These are phyloP conservation scores for Xylaria sp. DNA, from an alignment of 2,329 filamentous ascomycete species.

Conservation along the genomic window DNA sequence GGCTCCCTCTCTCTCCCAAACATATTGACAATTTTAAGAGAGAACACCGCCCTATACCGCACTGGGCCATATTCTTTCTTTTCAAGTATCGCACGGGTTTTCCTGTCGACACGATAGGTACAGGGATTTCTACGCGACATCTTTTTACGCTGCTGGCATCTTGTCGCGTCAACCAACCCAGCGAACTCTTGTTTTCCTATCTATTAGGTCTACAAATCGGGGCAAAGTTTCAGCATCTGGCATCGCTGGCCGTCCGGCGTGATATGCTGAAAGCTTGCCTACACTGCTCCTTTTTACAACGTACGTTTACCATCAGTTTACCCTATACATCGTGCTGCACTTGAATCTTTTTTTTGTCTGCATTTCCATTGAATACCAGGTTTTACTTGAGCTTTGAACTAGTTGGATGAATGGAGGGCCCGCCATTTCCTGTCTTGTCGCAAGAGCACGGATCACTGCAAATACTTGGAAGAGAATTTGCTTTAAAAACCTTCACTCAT, in stretches of 20 bases:
- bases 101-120: not conserved
- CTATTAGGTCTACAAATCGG: slow-evolving; percentile 3
- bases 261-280: not conserved
- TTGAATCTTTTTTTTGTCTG: not conserved
- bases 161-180: slow-evolving; percentile 16
- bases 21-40: slow-evolving; percentile 17
- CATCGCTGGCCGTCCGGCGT: slow-evolving; percentile 5
- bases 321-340: not conserved
- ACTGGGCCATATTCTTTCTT: slow-evolving; percentile 3
- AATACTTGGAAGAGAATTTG: not conserved
- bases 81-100: slow-evolving; percentile 1
- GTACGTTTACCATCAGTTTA: not conserved
- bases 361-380: not conserved
- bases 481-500: not conserved
- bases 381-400: not conserved
- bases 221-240: not conserved
- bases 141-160: not conserved
- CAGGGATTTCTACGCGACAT: slow-evolving; percentile 5
- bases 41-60: slow-evolving; percentile 4
- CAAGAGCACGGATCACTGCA: not conserved
- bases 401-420: not conserved
- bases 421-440: not conserved
- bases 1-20: not conserved
- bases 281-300: not conserved
- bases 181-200: not conserved